Percentiles rank a stretch among this genome's conserved stretches.
Evolutionary conservation across 495 filamentous ascomycete genomes (phyloP).

Genomic region (Aspergillus nanangensis): DNA sequence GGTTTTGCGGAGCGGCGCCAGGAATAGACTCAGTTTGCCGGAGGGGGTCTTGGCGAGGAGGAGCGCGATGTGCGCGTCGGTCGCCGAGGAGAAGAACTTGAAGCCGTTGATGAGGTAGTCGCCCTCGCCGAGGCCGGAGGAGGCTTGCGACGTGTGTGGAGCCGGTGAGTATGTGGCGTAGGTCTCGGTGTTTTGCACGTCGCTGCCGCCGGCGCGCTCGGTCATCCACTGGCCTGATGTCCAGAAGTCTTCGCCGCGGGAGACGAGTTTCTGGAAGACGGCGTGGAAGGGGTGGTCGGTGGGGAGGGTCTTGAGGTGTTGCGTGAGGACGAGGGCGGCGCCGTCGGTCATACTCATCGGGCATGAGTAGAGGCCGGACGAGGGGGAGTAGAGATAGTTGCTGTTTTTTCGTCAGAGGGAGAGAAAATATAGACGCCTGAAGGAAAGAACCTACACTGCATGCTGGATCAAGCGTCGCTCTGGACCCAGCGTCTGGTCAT

Average conservation of each 20-base stretch:
- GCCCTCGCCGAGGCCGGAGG: slow-evolving; percentile 18
- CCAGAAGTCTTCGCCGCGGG: slow-evolving; percentile 58
- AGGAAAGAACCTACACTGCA: slow-evolving; percentile 19
- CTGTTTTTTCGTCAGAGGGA: slow-evolving; percentile 50
- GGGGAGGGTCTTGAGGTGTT: slow-evolving; percentile 36
- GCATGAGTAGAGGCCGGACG: slow-evolving; percentile 59
- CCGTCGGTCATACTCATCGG: slow-evolving; percentile 70
- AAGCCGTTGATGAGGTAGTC: slow-evolving; percentile 56
- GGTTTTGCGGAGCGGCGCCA: slow-evolving; percentile 55
- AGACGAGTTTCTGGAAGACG: slow-evolving; percentile 48
- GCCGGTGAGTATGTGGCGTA: slow-evolving; percentile 40
- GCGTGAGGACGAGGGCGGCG: slow-evolving; percentile 56
- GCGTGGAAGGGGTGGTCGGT: slow-evolving; percentile 42
- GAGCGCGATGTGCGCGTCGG: slow-evolving; percentile 65
- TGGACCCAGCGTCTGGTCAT: slow-evolving; percentile 23
- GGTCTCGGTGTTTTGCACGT: slow-evolving; percentile 70
- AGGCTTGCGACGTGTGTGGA: slow-evolving; percentile 5
- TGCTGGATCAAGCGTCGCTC: slow-evolving; percentile 39
- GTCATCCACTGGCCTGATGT: slow-evolving; percentile 88
- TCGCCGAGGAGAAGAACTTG: slow-evolving; percentile 76
- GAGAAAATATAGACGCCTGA: background rate
- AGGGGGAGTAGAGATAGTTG: slow-evolving; percentile 61
- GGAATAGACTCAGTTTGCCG: slow-evolving; percentile 59
- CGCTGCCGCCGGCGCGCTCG: slow-evolving; percentile 68
- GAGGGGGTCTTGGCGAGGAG: slow-evolving; percentile 61